Evolutionary conservation across 345 rosid species (phyloP).

Genomic region (Limnanthes douglasii): DNA sequence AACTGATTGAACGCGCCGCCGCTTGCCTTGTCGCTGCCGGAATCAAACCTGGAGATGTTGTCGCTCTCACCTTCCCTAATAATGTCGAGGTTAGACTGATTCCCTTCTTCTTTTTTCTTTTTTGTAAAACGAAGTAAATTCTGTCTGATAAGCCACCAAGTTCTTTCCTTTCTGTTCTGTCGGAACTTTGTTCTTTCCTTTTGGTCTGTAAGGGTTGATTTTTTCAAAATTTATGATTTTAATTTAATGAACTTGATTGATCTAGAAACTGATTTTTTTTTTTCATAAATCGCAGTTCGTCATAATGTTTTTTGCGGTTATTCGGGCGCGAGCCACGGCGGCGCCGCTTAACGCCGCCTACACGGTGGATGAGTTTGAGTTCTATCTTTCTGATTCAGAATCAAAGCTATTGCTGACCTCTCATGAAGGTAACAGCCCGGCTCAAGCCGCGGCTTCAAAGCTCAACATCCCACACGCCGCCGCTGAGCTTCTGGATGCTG

Average conservation of each 20-base stretch:
- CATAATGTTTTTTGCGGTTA: conserved; percentile 28
- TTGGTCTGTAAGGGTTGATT: too few species aligned
- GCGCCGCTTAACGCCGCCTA: conserved; percentile 59
- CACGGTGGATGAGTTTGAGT: conserved; percentile 58
- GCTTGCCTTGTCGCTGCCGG: conserved; percentile 30
- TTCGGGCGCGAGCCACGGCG: conserved; percentile 43
- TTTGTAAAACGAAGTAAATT: too few species aligned
- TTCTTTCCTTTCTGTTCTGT: background rate
- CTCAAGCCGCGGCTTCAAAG: conserved; percentile 49
- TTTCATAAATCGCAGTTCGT: conserved; percentile 40
- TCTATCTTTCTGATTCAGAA: conserved; percentile 60
- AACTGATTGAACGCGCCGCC: conserved; percentile 33
- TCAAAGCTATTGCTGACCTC: conserved; percentile 40
- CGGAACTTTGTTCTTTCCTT: background rate
- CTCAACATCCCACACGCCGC: conserved; percentile 34
- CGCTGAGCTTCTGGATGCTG: conserved; percentile 14
- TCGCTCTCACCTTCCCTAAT: conserved; percentile 48
- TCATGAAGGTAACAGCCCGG: conserved; percentile 27
- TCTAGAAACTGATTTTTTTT: background rate
- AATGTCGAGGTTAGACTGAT: conserved; percentile 37
- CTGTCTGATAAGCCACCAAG: too few species aligned
- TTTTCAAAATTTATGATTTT: too few species aligned
- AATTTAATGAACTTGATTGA: too few species aligned
- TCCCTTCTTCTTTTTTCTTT: background rate
- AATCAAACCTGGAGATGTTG: conserved; percentile 35